These are phyloP conservation scores for Tephrocybe sp. DNA, from an alignment of 768 basidiomycete species.

Conservation along the genomic window DNA sequence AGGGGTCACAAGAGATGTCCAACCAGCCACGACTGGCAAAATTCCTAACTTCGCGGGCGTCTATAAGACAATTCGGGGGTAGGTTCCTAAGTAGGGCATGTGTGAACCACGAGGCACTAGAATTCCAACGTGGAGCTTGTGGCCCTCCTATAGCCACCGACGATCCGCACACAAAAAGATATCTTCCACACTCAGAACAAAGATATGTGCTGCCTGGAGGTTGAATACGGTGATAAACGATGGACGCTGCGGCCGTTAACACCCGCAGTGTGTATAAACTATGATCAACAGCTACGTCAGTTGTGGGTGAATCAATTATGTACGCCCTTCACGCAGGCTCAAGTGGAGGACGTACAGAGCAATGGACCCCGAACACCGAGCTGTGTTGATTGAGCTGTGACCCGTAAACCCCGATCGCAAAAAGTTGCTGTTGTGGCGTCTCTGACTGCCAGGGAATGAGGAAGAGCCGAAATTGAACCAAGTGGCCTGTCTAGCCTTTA, in stretches of 20 bases:
- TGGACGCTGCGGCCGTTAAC: neutral
- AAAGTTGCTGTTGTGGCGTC: neutral
- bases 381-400: neutral
- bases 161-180: too few relatives aligned
- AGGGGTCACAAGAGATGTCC: too few relatives aligned
- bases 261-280: neutral
- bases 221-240: neutral
- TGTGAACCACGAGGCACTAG: constrained; percentile 7
- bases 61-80: neutral
- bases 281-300: constrained; percentile 11
- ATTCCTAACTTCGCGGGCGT: constrained; percentile 7
- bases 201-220: too few relatives aligned
- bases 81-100: neutral
- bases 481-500: too few relatives aligned
- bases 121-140: neutral
- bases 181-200: too few relatives aligned
- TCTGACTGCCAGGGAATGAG: too few relatives aligned
- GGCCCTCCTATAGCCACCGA: neutral
- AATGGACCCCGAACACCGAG: constrained; percentile 4
- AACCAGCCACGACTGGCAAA: too few relatives aligned
- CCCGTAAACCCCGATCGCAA: neutral
- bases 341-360: constrained; percentile 5
- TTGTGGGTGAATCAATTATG: constrained; percentile 7
- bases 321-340: constrained; percentile 7
- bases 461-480: too few relatives aligned